Evolutionary conservation across 2,329 filamentous ascomycete genomes (phyloP).

Genomic region (Colletotrichum siamense): DNA sequence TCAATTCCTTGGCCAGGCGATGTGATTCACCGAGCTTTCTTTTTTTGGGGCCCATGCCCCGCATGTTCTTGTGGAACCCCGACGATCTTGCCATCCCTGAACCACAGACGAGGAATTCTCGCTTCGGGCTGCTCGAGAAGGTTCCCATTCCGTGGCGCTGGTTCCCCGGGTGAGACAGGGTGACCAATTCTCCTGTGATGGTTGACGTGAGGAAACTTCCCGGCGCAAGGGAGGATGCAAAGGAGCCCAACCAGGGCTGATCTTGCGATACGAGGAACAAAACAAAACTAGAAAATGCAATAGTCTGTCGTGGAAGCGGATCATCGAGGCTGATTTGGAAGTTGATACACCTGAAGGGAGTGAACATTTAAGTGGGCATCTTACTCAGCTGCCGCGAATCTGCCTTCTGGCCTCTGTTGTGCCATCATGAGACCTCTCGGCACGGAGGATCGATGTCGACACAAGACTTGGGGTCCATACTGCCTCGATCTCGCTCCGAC

Average conservation of each 20-base stretch:
- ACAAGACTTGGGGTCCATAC: not conserved
- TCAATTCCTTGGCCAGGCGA: not conserved
- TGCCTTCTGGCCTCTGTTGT: not conserved
- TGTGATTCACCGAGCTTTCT: not conserved
- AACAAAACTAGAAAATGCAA: not conserved
- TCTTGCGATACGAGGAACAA: not conserved
- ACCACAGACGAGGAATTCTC: not conserved
- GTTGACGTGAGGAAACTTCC: not conserved
- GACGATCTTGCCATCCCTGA: not conserved
- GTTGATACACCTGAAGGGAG: not conserved
- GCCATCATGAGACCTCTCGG: not conserved
- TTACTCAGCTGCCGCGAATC: not conserved
- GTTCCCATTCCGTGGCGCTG: constrained; percentile 17
- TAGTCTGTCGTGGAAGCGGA: not conserved
- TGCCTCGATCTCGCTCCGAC: not conserved
- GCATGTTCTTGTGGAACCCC: constrained; percentile 7
- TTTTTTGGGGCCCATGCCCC: not conserved
- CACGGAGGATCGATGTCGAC: not conserved
- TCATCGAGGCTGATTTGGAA: not conserved
- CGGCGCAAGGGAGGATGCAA: not conserved
- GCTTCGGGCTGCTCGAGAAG: not conserved
- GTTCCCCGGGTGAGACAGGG: constrained; percentile 4
- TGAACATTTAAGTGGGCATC: not conserved
- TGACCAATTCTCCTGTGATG: not conserved
- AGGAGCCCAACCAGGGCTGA: not conserved